Base-by-base conservation (phyloP, 768 basidiomycete species). In the Mycena sanguinolenta region DNA sequence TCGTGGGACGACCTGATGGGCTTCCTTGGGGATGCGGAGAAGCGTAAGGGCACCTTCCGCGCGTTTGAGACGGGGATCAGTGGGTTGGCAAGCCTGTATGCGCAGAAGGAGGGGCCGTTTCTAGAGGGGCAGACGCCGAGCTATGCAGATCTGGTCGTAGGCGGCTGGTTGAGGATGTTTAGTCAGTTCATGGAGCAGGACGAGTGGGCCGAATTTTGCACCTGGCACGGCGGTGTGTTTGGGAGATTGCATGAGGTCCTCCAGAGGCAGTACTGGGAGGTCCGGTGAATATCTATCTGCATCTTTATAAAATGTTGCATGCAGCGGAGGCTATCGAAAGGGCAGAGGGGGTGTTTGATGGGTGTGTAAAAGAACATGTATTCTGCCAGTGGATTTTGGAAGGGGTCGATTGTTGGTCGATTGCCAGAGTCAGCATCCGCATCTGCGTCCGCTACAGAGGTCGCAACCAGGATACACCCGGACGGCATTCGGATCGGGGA, bases 201-300 rank as follows among this genome's bases (percentile, higher is more conserved):
- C 5, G 70, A 71, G 60, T 66, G 64, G 70, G 53, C 28, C 58
- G 59, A 54, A 38, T 61, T 71, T 28, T 46, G 30, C 50, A 67
- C 39, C 39, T 71, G 70, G 70, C 70, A 71, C 30, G 65, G 60
- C 49, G 70, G 70, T 30, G 54, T 66, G 58, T 67, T 65, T 65
- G 70, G 59, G 49, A 62, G 52, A 59, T 42, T 71, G 52, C 58
- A 66, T 50, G 55, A 67, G 30, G 54, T 42, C 39, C 59, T 71
- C 42, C 63, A 71, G 57, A 30, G 38, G 57, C 55, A 58, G 55
- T 65, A 65, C 58, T 65, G 63, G 63, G 63, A 64, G 63, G 42
- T 64, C 12, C 63, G 39, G 63, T 64, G 54, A 64, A 64, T 63
- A 63, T 63, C n/a, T n/a, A n/a, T n/a, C n/a, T n/a, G n/a, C n/a